phyloP scores from a whole-genome alignment of 129 eudicot species.

The Deinandra increscens region DNA sequence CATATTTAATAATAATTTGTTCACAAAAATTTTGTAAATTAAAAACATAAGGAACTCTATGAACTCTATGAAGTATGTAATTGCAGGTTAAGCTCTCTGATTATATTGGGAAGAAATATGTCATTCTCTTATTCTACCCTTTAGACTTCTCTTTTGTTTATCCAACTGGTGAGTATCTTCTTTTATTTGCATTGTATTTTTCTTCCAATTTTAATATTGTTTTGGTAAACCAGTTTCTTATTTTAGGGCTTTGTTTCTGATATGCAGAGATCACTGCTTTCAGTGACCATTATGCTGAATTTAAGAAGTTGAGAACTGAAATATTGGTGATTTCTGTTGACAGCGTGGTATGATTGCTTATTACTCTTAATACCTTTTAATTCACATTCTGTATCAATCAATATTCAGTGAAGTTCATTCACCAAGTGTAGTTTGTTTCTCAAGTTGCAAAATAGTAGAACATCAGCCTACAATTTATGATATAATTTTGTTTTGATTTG shows the following conservation, averaged over 20 bases:
- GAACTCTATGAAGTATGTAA: neutral
- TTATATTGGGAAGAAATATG: slow-evolving; percentile 77
- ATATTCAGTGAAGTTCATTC: too few species aligned
- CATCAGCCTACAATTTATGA: too few species aligned
- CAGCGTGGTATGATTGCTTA: slow-evolving; percentile 69
- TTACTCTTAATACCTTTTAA: neutral
- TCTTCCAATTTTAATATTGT: too few species aligned
- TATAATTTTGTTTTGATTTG: too few species aligned
- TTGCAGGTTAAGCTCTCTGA: slow-evolving; percentile 93
- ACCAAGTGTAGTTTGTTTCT: too few species aligned
- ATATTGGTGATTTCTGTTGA: slow-evolving; percentile 83
- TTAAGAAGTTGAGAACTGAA: slow-evolving; percentile 85
- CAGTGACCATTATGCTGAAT: slow-evolving; percentile 90
- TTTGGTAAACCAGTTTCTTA: slow-evolving; percentile 2
- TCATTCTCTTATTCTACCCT: slow-evolving; percentile 62
- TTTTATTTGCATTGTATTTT: neutral
- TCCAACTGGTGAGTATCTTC: slow-evolving; percentile 65
- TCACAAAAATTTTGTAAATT: neutral
- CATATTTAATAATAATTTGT: neutral
- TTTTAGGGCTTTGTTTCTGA: slow-evolving; percentile 8
- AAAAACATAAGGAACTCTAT: neutral
- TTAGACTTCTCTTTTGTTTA: slow-evolving; percentile 90
- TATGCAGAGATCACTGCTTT: slow-evolving; percentile 93
- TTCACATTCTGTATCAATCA: too few species aligned
- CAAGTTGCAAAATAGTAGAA: too few species aligned